phyloP scores from a whole-genome alignment of 2,329 filamentous ascomycete genomes.

The Venturia nashicola region DNA sequence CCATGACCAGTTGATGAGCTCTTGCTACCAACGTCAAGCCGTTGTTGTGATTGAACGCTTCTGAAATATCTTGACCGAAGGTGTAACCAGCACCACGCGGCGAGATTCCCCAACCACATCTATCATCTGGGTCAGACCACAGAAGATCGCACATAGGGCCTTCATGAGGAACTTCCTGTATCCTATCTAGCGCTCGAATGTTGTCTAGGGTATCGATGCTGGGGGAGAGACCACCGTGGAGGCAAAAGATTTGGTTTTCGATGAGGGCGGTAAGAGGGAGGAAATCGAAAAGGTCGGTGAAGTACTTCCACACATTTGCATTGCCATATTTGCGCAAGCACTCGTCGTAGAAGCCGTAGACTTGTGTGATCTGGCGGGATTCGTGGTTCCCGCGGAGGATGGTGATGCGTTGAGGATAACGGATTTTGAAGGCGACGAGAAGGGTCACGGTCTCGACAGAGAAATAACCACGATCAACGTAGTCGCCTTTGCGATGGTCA shows the following conservation, averaged over 20 bases:
- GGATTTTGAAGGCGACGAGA: slow-evolving; percentile 91
- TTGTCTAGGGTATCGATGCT: slow-evolving; percentile 66
- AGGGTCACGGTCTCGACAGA: slow-evolving; percentile 97
- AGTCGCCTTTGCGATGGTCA: slow-evolving; percentile 55
- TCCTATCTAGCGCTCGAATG: slow-evolving; percentile 38
- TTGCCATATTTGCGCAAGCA: slow-evolving; percentile 68
- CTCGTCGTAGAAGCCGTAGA: slow-evolving; percentile 70
- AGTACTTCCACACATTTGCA: slow-evolving; percentile 67
- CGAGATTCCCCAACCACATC: slow-evolving; percentile 91
- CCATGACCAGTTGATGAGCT: slow-evolving; percentile 98
- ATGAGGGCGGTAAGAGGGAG: slow-evolving; percentile 62
- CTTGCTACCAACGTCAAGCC: slow-evolving; percentile 88
- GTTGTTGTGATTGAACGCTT: slow-evolving; percentile 99
- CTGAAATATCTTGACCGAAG: slow-evolving; percentile 92
- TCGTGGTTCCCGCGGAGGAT: slow-evolving; percentile 90
- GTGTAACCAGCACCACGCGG: slow-evolving; percentile 91
- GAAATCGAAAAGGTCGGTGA: slow-evolving; percentile 68
- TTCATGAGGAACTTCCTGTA: slow-evolving; percentile 64
- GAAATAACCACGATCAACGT: slow-evolving; percentile 97
- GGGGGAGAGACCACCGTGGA: slow-evolving; percentile 59
- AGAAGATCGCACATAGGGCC: slow-evolving; percentile 67
- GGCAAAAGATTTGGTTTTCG: slow-evolving; percentile 61
- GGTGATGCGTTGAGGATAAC: slow-evolving; percentile 95
- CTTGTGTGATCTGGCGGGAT: slow-evolving; percentile 65
- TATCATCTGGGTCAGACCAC: slow-evolving; percentile 87